Conservation (phyloP, 1,139 yeast genomes). For the Magnusiomyces magnusii region DNA sequence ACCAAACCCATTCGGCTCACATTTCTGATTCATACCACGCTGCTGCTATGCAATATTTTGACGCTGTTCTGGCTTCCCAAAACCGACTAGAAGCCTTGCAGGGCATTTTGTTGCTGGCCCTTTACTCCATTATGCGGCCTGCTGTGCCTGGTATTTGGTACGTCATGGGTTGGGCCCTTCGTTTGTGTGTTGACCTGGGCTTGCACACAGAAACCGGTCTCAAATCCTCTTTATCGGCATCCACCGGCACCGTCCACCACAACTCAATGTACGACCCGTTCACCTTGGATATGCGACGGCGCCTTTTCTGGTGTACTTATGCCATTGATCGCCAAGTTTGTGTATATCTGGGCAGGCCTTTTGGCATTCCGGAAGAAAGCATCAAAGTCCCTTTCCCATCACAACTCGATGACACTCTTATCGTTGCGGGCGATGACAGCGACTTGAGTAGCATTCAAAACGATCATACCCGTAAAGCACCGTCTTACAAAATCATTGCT, state of each 20-base stretch:
- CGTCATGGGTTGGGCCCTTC: constrained; percentile 68
- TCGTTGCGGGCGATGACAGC: constrained; percentile 56
- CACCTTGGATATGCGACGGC: constrained; percentile 59
- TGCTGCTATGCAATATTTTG: constrained; percentile 58
- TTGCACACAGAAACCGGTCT: constrained; percentile 53
- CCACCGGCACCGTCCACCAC: not conserved
- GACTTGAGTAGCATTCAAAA: constrained; percentile 13
- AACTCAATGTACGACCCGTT: constrained; percentile 39
- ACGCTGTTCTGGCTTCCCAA: constrained; percentile 48
- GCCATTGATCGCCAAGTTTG: constrained; percentile 73
- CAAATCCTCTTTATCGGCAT: constrained; percentile 18
- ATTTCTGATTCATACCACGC: constrained; percentile 66
- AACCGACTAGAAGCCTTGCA: constrained; percentile 68
- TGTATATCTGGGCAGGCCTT: constrained; percentile 64
- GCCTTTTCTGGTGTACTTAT: constrained; percentile 87
- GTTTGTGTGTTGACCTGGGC: constrained; percentile 78
- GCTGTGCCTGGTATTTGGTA: constrained; percentile 89
- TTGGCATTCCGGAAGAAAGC: constrained; percentile 63
- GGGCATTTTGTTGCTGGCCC: constrained; percentile 58
- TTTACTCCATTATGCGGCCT: constrained; percentile 51
- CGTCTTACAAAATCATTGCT: constrained; percentile 58
- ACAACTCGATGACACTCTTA: constrained; percentile 62
- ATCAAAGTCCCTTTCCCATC: constrained; percentile 62
- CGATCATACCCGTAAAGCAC: constrained; percentile 22
- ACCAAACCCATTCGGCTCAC: constrained; percentile 57